Evolutionary conservation across 2,329 filamentous ascomycete species (phyloP), one percentile per base, ranked within the genome.

Genomic region (Colletotrichum sp.): DNA sequence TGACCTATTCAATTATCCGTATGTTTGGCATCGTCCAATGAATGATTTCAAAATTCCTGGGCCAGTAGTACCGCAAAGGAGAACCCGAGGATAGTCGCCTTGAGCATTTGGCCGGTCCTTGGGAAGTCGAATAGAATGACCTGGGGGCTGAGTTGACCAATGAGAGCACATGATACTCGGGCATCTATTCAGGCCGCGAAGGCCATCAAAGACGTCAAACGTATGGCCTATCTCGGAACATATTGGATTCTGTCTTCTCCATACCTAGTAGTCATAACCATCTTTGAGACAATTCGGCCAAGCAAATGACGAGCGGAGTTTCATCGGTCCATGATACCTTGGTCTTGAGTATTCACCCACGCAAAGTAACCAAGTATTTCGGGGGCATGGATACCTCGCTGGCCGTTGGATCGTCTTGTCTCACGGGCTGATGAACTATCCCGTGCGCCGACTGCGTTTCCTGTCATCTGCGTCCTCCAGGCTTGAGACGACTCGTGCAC

Each of bases 261-360:
- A 28, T 28, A 28, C 28, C 7, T 28, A 28, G 30, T 30, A 10
- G 30, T 30, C 30, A 1, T 0, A 39, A 39, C 36, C 36, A 39
- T 18, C 15, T 39, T 18, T 18, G 36, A 39, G 36, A 39, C 36
- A 0, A 18, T 39, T 39, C 36, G n/a, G 43, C 0, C n/a, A 52
- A 21, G n/a, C 0, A 13, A 0, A 13, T 21, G 12, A 52, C n/a
- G 6, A 21, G 3, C n/a, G 6, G n/a, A 0, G 43, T 21, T 21
- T 52, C 10, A 21, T 21, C 43, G n/a, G 43, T 52, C 0, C 6
- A 13, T 52, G 43, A 24, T 13, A 52, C n/a, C 43, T 52, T 52
- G 10, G 6, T 52, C 6, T 52, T 0, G 6, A 26, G 43, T 7
- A 52, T 24, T 52, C 1, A 13, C 4, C 4, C 16, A 18, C 43